These are phyloP conservation scores for Drechslerella dactyloides DNA, from an alignment of 2,329 filamentous ascomycete genomes.

Conservation along the genomic window DNA sequence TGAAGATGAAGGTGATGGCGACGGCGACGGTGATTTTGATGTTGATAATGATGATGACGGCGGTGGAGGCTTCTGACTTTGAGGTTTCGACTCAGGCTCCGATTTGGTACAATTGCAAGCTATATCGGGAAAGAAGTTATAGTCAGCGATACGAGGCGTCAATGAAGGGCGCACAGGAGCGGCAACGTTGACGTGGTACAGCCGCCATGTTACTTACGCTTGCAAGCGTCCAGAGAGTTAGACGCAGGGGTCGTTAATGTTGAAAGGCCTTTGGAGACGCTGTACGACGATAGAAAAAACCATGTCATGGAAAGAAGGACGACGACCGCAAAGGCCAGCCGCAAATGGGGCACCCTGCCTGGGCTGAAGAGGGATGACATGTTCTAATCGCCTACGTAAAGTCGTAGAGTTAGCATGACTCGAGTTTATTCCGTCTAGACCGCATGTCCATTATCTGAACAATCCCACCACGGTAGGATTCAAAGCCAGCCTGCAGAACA, in stretches of 20 bases:
- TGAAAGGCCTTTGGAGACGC: constrained; percentile 20
- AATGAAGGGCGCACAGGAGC: too few species aligned
- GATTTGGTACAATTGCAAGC: constrained; percentile 2
- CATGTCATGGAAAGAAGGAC: constrained; percentile 25
- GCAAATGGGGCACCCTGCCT: too few species aligned
- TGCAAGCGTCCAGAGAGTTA: constrained; percentile 5
- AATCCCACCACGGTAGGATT: too few species aligned
- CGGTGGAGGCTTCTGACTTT: too few species aligned
- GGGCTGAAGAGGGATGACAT: constrained; percentile 18
- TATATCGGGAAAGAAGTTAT: not conserved
- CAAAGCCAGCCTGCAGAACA: too few species aligned
- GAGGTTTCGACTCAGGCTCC: not conserved
- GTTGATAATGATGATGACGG: too few species aligned
- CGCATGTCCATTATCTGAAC: too few species aligned
- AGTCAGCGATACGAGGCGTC: too few species aligned
- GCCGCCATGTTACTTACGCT: constrained; percentile 6
- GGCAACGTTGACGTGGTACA: not conserved
- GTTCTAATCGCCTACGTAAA: not conserved
- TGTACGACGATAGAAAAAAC: constrained; percentile 29
- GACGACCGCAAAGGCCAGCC: constrained; percentile 20
- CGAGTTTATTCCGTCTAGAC: too few species aligned
- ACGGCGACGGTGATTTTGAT: too few species aligned
- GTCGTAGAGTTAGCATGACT: not conserved
- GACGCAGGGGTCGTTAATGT: not conserved
- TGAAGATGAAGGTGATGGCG: not conserved